Percentiles rank a stretch among this genome's conserved stretches.
phyloP scores from a whole-genome alignment of 2,329 filamentous ascomycete genomes.

The Botryotinia calthae region DNA sequence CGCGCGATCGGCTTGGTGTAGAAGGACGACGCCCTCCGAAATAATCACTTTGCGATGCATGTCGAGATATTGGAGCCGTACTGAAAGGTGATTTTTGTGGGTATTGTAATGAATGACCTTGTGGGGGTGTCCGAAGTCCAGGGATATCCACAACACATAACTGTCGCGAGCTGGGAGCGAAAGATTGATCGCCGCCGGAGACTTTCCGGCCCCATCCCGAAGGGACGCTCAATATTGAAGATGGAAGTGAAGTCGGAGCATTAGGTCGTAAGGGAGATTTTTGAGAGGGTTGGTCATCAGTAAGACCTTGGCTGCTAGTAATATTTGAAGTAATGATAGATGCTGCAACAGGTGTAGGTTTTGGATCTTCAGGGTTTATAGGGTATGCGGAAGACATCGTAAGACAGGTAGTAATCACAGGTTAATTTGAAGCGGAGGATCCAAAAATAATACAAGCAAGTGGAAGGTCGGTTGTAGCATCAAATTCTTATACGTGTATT shows the following conservation, averaged over 20 bases:
- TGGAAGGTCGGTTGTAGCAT: background rate
- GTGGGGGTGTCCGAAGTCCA: conserved; percentile 5
- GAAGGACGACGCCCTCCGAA: background rate
- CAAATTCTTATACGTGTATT: background rate
- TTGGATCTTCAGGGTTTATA: background rate
- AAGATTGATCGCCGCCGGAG: background rate
- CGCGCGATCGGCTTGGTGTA: background rate
- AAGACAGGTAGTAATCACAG: background rate
- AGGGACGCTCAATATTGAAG: background rate
- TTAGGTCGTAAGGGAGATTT: conserved; percentile 8
- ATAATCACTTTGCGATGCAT: background rate
- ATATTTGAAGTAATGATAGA: background rate
- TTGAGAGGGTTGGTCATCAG: background rate
- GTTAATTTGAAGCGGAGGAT: background rate
- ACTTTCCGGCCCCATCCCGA: background rate
- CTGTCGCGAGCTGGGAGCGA: background rate
- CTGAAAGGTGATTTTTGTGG: background rate
- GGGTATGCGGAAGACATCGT: background rate
- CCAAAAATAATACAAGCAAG: background rate
- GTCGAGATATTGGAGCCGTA: background rate
- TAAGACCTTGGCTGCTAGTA: background rate
- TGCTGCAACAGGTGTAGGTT: background rate
- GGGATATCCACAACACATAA: background rate
- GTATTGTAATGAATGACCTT: background rate
- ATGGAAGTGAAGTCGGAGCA: background rate